Conservation (phyloP, 2,329 filamentous ascomycete genomes). For the Pestalotiopsis sp. region DNA sequence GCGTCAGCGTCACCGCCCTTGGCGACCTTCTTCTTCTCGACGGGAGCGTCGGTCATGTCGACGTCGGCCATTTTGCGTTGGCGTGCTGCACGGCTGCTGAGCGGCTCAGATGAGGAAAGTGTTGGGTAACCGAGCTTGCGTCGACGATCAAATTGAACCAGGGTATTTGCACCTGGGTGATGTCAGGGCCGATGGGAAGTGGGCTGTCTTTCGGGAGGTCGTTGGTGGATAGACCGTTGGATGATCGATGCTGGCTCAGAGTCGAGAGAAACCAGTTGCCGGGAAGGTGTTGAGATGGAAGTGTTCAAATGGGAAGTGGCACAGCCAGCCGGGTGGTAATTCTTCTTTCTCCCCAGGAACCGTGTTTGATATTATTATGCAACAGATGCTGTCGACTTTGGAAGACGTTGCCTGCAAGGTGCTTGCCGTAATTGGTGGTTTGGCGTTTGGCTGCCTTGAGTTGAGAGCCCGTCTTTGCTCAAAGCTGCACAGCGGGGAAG, state of each 20-base stretch:
- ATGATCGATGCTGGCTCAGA: neutral
- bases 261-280: too few relatives aligned
- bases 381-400: neutral
- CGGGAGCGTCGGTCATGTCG: slow-evolving; percentile 88
- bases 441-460: neutral
- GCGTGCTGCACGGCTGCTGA: neutral
- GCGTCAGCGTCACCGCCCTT: slow-evolving; percentile 48
- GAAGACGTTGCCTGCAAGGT: slow-evolving; percentile 6
- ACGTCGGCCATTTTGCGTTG: slow-evolving; percentile 81
- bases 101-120: neutral
- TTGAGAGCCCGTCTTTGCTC: neutral
- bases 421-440: neutral
- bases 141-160: too few relatives aligned
- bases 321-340: too few relatives aligned
- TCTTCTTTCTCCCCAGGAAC: too few relatives aligned
- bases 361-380: neutral
- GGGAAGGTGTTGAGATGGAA: too few relatives aligned
- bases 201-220: neutral
- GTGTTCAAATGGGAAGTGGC: too few relatives aligned
- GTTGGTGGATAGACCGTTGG: neutral
- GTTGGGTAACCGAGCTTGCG: too few relatives aligned
- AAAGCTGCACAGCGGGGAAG: neutral
- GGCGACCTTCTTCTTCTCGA: slow-evolving; percentile 49
- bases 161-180: neutral
- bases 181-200: slow-evolving; percentile 1